Base-by-base conservation (phyloP, 2,329 filamentous ascomycete species). In the Microthyrium microscopicum region DNA sequence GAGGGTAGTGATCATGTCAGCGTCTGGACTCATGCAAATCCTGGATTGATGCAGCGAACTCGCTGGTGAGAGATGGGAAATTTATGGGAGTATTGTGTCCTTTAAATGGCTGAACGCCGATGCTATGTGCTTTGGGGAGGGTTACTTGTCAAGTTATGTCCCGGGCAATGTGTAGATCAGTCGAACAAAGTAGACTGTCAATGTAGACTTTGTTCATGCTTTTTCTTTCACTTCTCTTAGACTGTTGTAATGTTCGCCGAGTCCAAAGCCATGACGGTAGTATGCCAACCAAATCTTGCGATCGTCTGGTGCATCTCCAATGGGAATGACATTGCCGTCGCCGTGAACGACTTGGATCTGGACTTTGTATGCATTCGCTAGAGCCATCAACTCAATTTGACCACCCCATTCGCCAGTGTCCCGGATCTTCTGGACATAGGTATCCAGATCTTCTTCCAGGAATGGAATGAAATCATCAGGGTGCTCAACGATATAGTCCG, bases 331-430 rank as follows among this genome's bases (percentile, higher is more conserved):
- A 36, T 75, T 61, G 4, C 84, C 83, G 50, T 87, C 78, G 47
- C 68, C 68, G 44, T 94, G 85, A 40, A 98, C 60, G 9, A 98
- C 78, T 48, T 76, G 73, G 40, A 95, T 87, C 48, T 77, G 70
- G 8, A 89, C 72, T 3, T 70, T 70, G 46, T 91, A 95, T 35
- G 70, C 72, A 50, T 72, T 75, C 32, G 87, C 80, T 50, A 98
- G 64, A 17, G 89, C 89, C 53, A 76, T 64, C 36, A 98, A 57
- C 62, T 98, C 89, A 41, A 94, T 56, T 61, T 95, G 82, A 0
- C 89, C 89, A 31, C 89, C 89, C 89, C 89, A 98, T 56, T 93
- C 87, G 0, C 82, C 85, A 31, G 85, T 94, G 38, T 89, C 73
- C 41, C 75, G 61, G 39, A 98, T 81, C 57, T 79, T 82, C 29